Evolutionary conservation across 164 flowering plant species (phyloP), one percentile per base, ranked within the genome.

Genomic region (Tinospora cordifolia): DNA sequence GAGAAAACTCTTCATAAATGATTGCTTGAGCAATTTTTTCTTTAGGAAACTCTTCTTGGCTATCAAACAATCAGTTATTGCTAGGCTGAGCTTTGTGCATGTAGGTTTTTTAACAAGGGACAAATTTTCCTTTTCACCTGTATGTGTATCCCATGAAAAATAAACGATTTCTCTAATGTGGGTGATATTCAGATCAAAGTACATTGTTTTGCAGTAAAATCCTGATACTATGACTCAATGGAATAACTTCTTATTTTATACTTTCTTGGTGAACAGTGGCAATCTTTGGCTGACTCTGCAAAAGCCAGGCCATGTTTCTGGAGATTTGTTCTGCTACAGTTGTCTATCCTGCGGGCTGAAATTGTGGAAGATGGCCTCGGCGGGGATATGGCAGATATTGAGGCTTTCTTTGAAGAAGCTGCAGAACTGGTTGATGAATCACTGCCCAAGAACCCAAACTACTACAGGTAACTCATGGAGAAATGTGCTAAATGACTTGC

Each of bases 371-470:
- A 89, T 77, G 84, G 75, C 24, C 47, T 26, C 63, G 88, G 84
- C 54, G 72, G 71, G 19, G 97, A 87, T 71, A 80, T 83, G 81
- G 94, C 97, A 54, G 95, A 94, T 83, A 85, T 94, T 57, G 96
- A 92, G 78, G 96, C 87, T 71, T 77, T 85, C 46, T 62, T 94
- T 70, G 96, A 92, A 83, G 99, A 94, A 82, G 97, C 97, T 39
- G 99, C 97, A 54, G 99, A 94, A 81, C 96, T 94, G 75, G 93
- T 94, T 66, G 93, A 86, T 80, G 93, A 85, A 71, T 81, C 88
- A 71, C 89, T 80, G 75, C 82, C 80, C 15, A 90, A 87, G 81
- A 85, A 94, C 74, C 93, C 99, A 69, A 94, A 77, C 63, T 92
- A 94, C 74, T 89, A 88, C 85, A 90, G 99, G 99, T 89, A 72